A percentile compares a stretch with the other conserved stretches of the same genome.
phyloP scores from a whole-genome alignment of 768 basidiomycete species.

The Pleurotus sapidus region DNA sequence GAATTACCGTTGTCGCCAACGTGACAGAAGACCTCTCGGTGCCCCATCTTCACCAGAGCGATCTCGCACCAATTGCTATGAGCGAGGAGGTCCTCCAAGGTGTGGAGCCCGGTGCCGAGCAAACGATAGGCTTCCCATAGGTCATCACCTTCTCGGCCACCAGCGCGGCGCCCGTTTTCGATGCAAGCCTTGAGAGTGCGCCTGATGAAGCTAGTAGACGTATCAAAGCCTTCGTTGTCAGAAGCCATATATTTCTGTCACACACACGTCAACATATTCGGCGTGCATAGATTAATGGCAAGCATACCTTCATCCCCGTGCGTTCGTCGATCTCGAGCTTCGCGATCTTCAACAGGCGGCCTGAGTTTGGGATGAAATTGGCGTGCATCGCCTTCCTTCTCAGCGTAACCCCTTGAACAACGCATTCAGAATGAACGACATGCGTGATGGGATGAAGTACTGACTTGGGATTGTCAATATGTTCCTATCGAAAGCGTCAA shows the following conservation, averaged over 20 bases:
- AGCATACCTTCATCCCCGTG: slow-evolving; percentile 73
- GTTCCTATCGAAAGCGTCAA: slow-evolving; percentile 40
- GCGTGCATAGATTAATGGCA: not conserved
- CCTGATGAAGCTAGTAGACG: slow-evolving; percentile 66
- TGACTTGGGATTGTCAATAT: slow-evolving; percentile 78
- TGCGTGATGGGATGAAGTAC: slow-evolving; percentile 1
- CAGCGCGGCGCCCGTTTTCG: slow-evolving; percentile 56
- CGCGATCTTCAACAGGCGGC: slow-evolving; percentile 67
- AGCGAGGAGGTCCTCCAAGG: slow-evolving; percentile 72
- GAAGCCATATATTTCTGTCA: slow-evolving; percentile 77
- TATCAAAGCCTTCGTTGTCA: slow-evolving; percentile 66
- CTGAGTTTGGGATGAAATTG: slow-evolving; percentile 69
- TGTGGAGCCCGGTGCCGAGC: slow-evolving; percentile 66
- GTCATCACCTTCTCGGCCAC: slow-evolving; percentile 50
- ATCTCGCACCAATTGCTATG: slow-evolving; percentile 84
- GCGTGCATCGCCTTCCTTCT: slow-evolving; percentile 69
- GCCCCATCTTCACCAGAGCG: slow-evolving; percentile 64
- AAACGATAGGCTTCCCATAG: slow-evolving; percentile 69
- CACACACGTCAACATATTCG: not conserved
- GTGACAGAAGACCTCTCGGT: slow-evolving; percentile 73
- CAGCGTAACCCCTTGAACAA: slow-evolving; percentile 56
- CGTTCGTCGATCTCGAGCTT: slow-evolving; percentile 77
- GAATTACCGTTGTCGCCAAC: slow-evolving; percentile 59
- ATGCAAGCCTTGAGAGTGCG: slow-evolving; percentile 65
- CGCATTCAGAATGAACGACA: not conserved